Evolutionary conservation across 2,329 filamentous ascomycete species (phyloP).

Genomic region (Colletotrichum kahawae): DNA sequence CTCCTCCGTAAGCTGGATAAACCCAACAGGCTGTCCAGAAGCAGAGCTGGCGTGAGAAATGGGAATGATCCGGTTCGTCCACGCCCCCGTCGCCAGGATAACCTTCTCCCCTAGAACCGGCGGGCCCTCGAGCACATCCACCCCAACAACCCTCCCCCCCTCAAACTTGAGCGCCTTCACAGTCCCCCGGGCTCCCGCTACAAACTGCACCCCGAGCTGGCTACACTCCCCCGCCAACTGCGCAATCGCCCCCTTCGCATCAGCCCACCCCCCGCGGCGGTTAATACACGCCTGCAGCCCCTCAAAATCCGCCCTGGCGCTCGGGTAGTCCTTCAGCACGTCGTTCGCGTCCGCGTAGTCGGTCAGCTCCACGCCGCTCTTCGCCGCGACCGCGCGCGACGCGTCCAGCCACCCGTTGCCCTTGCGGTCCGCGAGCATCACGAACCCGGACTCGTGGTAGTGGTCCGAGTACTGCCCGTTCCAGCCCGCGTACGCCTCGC

Average conservation of each 20-base stretch:
- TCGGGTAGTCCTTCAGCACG: background rate
- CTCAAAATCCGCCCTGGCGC: constrained; percentile 7
- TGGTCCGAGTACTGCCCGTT: constrained; percentile 29
- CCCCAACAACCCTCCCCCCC: constrained; percentile 25
- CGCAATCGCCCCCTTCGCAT: constrained; percentile 31
- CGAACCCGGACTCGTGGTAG: constrained; percentile 35
- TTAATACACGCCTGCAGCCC: constrained; percentile 25
- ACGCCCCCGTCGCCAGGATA: constrained; percentile 72
- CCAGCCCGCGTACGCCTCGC: constrained; percentile 33
- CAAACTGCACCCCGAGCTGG: constrained; percentile 32
- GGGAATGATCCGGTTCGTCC: constrained; percentile 61
- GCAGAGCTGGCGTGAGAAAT: constrained; percentile 65
- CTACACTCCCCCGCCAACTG: constrained; percentile 31
- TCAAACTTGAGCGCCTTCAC: constrained; percentile 27
- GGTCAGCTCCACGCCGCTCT: background rate
- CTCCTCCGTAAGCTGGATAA: constrained; percentile 62
- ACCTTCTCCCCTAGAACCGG: constrained; percentile 51
- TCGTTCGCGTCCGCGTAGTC: constrained; percentile 34
- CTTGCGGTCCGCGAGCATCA: constrained; percentile 29
- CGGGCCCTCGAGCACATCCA: constrained; percentile 29
- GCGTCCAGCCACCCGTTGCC: constrained; percentile 24
- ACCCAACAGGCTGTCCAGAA: constrained; percentile 70
- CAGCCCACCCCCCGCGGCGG: constrained; percentile 35
- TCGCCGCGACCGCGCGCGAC: constrained; percentile 19
- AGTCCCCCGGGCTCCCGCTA: constrained; percentile 33